These are phyloP conservation scores for Opeltia flavorubescens DNA, from an alignment of 495 filamentous ascomycete genomes.

Conservation along the genomic window DNA sequence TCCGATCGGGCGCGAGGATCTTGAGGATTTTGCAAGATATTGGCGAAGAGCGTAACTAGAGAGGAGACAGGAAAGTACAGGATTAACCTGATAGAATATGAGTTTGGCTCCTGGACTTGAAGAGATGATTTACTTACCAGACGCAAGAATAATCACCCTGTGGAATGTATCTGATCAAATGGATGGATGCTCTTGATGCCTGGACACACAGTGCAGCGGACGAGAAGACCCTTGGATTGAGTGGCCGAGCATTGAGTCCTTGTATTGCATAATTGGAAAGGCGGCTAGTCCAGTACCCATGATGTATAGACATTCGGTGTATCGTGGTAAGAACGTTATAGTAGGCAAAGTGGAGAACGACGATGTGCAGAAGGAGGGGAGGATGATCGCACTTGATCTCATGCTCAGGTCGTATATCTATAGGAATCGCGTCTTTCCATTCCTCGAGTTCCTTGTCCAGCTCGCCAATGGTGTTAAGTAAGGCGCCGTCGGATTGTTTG, in stretches of 20 bases:
- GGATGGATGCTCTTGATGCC: slow-evolving; percentile 83
- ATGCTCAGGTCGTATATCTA: slow-evolving; percentile 88
- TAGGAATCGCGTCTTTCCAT: slow-evolving; percentile 90
- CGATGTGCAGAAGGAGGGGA: slow-evolving; percentile 80
- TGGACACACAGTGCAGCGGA: slow-evolving; percentile 84
- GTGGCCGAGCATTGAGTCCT: slow-evolving; percentile 72
- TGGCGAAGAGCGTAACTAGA: slow-evolving; percentile 89
- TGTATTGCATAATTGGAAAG: slow-evolving; percentile 91
- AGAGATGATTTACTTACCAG: slow-evolving; percentile 49
- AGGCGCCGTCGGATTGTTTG: slow-evolving; percentile 82
- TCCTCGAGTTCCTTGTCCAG: slow-evolving; percentile 85
- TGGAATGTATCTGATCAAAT: slow-evolving; percentile 88
- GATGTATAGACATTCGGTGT: slow-evolving; percentile 95
- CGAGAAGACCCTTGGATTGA: slow-evolving; percentile 91
- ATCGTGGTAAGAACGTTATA: slow-evolving; percentile 97
- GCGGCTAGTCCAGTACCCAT: slow-evolving; percentile 94
- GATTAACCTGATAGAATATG: slow-evolving; percentile 53
- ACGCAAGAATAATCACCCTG: slow-evolving; percentile 90
- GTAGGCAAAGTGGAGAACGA: slow-evolving; percentile 88
- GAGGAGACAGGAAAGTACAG: slow-evolving; percentile 95
- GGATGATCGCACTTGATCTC: slow-evolving; percentile 86
- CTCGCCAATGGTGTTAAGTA: slow-evolving; percentile 91
- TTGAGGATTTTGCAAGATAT: slow-evolving; percentile 90
- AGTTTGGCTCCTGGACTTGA: background rate
- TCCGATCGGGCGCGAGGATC: slow-evolving; percentile 80